phyloP scores from a whole-genome alignment of 805 yeast genomes.

The Starmerella powellii region DNA sequence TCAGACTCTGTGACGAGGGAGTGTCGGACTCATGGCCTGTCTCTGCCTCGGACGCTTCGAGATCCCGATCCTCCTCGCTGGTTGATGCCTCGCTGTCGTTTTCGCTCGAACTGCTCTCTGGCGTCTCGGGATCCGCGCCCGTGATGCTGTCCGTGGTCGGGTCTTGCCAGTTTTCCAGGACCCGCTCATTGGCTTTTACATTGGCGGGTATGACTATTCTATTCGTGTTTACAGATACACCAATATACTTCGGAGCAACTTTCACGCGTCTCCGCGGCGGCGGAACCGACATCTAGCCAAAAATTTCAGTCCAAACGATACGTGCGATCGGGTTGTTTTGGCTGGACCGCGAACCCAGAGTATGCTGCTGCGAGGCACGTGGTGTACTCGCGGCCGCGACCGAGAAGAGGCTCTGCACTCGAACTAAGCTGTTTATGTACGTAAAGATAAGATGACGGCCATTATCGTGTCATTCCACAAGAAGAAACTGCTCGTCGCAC shows the following conservation, averaged over 20 bases:
- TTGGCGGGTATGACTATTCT: background rate
- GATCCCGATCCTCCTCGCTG: background rate
- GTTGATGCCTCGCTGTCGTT: slow-evolving; percentile 3
- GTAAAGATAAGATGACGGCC: too few relatives aligned
- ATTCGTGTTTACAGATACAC: background rate
- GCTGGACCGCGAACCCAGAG: too few relatives aligned
- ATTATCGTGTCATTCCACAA: too few relatives aligned
- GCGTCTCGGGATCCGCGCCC: background rate
- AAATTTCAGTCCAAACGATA: background rate
- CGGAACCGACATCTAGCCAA: background rate
- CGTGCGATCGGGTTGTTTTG: too few relatives aligned
- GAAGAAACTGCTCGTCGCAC: too few relatives aligned
- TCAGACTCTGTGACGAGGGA: too few relatives aligned
- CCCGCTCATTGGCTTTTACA: background rate
- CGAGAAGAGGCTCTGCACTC: too few relatives aligned
- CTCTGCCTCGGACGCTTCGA: background rate
- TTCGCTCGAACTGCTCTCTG: background rate
- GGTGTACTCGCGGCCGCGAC: too few relatives aligned
- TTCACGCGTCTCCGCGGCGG: slow-evolving; percentile 2
- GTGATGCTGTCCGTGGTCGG: background rate
- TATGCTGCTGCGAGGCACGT: too few relatives aligned
- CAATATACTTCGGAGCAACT: slow-evolving; percentile 5
- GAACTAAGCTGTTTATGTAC: too few relatives aligned
- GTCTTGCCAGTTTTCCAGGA: background rate
- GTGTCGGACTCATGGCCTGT: background rate